These are phyloP conservation scores for Candida schatavii DNA, from an alignment of 805 yeast species.

Conservation along the genomic window DNA sequence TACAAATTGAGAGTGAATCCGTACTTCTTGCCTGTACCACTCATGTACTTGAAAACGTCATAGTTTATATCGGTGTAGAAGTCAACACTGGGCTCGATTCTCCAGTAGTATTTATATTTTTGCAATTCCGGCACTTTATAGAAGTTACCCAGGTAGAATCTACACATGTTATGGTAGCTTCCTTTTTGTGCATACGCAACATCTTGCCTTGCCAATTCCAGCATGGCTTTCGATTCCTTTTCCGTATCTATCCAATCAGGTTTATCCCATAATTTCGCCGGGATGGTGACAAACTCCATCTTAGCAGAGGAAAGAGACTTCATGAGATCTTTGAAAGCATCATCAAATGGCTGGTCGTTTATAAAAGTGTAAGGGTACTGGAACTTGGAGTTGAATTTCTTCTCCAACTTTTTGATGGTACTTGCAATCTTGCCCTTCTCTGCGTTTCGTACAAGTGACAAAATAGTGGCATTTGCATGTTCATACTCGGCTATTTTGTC, in stretches of 20 bases:
- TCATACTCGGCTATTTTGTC: constrained; percentile 22
- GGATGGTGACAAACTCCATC: constrained; percentile 39
- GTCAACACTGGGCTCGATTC: constrained; percentile 72
- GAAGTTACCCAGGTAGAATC: constrained; percentile 67
- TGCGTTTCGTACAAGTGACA: constrained; percentile 68
- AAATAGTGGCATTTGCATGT: constrained; percentile 72
- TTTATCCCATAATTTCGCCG: constrained; percentile 51
- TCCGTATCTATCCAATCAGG: constrained; percentile 54
- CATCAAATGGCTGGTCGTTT: constrained; percentile 66
- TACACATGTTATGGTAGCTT: constrained; percentile 83
- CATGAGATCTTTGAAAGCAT: constrained; percentile 50
- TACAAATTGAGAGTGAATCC: constrained; percentile 71
- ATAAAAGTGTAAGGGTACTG: constrained; percentile 79
- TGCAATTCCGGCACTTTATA: constrained; percentile 60
- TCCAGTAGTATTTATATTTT: constrained; percentile 71
- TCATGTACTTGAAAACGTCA: constrained; percentile 75
- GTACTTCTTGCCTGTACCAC: constrained; percentile 61
- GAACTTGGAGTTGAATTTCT: constrained; percentile 63
- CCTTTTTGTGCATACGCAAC: constrained; percentile 59
- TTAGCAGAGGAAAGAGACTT: constrained; percentile 27
- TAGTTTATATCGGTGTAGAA: constrained; percentile 70
- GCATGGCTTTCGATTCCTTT: constrained; percentile 40
- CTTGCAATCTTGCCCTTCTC: constrained; percentile 49
- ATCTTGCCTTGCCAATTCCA: constrained; percentile 36
- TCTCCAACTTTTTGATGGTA: constrained; percentile 62